These are phyloP conservation scores for Tulasnella sp. DNA, from an alignment of 768 basidiomycete genomes.

Conservation along the genomic window DNA sequence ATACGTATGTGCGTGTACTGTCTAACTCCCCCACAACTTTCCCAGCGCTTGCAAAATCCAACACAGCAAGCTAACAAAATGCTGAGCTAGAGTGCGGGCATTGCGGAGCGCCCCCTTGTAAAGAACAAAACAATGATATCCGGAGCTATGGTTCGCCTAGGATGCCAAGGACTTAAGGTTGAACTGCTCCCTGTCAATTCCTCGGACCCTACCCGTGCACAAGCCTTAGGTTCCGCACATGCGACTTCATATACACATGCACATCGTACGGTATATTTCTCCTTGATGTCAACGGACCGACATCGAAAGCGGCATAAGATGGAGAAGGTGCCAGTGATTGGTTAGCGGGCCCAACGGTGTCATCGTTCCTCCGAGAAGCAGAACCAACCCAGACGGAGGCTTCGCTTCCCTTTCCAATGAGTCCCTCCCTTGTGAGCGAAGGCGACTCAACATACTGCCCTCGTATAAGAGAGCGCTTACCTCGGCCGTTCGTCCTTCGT, in stretches of 20 bases:
- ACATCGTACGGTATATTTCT: background rate
- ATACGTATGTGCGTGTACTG: background rate
- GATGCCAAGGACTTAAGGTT: too few relatives aligned
- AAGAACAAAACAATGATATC: too few relatives aligned
- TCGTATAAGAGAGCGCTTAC: background rate
- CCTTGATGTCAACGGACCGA: background rate
- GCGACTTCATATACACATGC: background rate
- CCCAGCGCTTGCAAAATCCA: background rate
- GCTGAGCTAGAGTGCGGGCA: too few relatives aligned
- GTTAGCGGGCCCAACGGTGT: background rate
- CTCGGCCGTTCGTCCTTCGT: background rate
- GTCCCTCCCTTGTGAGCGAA: background rate
- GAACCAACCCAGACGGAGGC: background rate
- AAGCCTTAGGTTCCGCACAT: background rate
- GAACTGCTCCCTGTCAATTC: background rate
- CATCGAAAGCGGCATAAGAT: background rate
- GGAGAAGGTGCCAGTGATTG: background rate
- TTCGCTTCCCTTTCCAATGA: background rate
- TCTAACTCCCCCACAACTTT: background rate
- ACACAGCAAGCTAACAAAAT: background rate
- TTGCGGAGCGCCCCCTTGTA: too few relatives aligned
- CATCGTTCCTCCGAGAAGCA: background rate
- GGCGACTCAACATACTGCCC: background rate
- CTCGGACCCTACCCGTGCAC: background rate
- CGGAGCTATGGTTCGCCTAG: too few relatives aligned